These are phyloP conservation scores for Fusarium sublunatum DNA, from an alignment of 2,329 filamentous ascomycete species.

Conservation along the genomic window DNA sequence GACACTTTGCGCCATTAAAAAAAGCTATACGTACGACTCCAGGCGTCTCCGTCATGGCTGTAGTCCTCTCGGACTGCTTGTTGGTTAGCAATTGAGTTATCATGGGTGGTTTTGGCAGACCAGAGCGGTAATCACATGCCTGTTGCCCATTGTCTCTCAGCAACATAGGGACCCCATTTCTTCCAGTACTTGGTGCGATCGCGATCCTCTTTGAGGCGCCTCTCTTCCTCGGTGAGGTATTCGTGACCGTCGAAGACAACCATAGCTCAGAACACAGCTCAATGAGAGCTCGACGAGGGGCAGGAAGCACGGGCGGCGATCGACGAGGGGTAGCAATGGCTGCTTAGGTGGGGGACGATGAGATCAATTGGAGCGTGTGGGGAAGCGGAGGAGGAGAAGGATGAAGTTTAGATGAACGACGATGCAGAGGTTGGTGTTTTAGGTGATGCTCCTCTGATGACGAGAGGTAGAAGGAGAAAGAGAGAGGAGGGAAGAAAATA, in stretches of 20 bases:
- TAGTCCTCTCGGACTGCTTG: constrained; percentile 86
- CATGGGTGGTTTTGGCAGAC: constrained; percentile 13
- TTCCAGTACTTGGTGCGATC: constrained; percentile 94
- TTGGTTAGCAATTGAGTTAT: constrained; percentile 42
- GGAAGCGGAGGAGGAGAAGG: constrained; percentile 24
- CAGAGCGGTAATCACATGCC: constrained; percentile 62
- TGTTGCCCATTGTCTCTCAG: constrained; percentile 95
- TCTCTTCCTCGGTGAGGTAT: constrained; percentile 90
- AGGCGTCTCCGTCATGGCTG: constrained; percentile 87
- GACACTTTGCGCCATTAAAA: constrained; percentile 2
- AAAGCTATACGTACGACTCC: constrained; percentile 78
- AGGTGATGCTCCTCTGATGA: constrained; percentile 28
- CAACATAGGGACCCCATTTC: constrained; percentile 94
- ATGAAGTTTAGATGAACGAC: constrained; percentile 16
- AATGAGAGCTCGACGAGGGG: constrained; percentile 27
- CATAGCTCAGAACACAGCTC: constrained; percentile 64
- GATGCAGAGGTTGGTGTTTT: constrained; percentile 11
- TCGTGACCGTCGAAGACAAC: constrained; percentile 90
- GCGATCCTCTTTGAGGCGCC: constrained; percentile 85
- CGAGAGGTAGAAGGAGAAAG: constrained; percentile 5
- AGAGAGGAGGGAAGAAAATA: constrained; percentile 13
- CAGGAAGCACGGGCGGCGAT: constrained; percentile 38
- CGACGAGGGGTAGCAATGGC: constrained; percentile 38
- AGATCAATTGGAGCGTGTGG: constrained; percentile 40
- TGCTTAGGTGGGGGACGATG: constrained; percentile 31